Evolutionary conservation across 352 stramenopile genomes (phyloP).

Genomic region (Pythium brachiatum): DNA sequence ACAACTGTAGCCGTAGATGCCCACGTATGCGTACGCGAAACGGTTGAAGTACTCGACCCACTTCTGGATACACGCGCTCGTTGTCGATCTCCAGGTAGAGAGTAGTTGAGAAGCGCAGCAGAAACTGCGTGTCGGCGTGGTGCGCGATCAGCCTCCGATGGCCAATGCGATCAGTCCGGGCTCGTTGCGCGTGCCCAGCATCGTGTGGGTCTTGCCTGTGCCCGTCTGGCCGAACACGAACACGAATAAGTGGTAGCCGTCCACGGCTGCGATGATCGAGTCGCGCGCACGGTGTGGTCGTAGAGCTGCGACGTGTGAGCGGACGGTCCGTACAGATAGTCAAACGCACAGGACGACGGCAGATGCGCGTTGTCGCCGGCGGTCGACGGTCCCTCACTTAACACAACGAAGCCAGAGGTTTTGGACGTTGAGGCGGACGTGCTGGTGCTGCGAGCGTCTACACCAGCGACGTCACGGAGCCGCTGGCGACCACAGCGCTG

Average conservation of each 20-base stretch:
- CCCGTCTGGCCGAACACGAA: conserved; percentile 91
- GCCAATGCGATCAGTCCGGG: conserved; percentile 83
- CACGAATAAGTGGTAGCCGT: conserved; percentile 83
- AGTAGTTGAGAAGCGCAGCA: conserved; percentile 51
- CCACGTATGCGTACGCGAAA: conserved; percentile 74
- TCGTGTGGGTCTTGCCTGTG: conserved; percentile 84
- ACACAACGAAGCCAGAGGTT: conserved; percentile 55
- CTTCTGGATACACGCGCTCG: conserved; percentile 48
- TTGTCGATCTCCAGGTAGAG: conserved; percentile 67
- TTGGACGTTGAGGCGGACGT: conserved; percentile 3
- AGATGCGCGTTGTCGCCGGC: conserved; percentile 31
- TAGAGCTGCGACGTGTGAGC: conserved; percentile 77
- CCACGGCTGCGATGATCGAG: conserved; percentile 60
- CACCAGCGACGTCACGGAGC: conserved; percentile 37
- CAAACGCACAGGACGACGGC: conserved; percentile 79
- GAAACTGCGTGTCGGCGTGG: conserved; percentile 43
- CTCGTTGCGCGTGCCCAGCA: conserved; percentile 55
- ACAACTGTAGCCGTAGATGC: conserved; percentile 67
- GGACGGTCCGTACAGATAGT: conserved; percentile 80
- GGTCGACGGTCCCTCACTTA: no score
- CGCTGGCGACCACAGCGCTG: conserved; percentile 40
- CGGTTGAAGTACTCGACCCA: conserved; percentile 79
- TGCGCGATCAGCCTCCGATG: conserved; percentile 61
- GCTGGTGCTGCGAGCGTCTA: conserved; percentile 34
- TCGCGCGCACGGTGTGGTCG: conserved; percentile 73